Percentiles rank a stretch among this genome's conserved stretches.
These are phyloP conservation scores for Penicillium verrucosum DNA, from an alignment of 2,329 filamentous ascomycete genomes.

Conservation along the genomic window DNA sequence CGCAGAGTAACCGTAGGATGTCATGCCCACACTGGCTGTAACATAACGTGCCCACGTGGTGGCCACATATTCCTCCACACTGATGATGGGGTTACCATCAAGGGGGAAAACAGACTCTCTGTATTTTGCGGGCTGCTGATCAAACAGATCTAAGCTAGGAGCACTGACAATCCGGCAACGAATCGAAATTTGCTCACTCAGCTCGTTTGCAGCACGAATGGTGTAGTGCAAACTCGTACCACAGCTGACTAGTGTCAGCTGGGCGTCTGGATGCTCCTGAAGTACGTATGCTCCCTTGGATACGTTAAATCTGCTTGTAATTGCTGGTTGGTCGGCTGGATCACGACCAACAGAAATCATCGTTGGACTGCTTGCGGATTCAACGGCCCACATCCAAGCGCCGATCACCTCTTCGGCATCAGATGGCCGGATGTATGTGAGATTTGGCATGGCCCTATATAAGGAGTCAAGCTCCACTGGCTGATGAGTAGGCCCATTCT, in stretches of 20 bases:
- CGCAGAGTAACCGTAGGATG: conserved; percentile 18
- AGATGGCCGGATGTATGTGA: conserved; percentile 57
- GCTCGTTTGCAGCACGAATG: conserved; percentile 74
- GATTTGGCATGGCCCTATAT: conserved; percentile 60
- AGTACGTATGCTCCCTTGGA: conserved; percentile 84
- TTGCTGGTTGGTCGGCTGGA: conserved; percentile 42
- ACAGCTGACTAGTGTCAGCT: conserved; percentile 81
- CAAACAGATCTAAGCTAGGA: conserved; percentile 88
- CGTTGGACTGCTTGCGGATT: conserved; percentile 38
- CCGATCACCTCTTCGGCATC: conserved; percentile 57
- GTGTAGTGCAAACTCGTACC: conserved; percentile 86
- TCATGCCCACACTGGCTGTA: conserved; percentile 24
- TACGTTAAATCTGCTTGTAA: conserved; percentile 40
- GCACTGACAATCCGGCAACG: conserved; percentile 83
- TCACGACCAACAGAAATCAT: conserved; percentile 53
- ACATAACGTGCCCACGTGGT: conserved; percentile 15
- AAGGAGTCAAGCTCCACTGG: conserved; percentile 55
- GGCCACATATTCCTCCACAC: conserved; percentile 62
- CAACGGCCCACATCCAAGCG: conserved; percentile 51
- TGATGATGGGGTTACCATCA: conserved; percentile 80
- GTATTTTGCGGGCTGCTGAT: conserved; percentile 84
- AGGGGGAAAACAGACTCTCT: conserved; percentile 73
- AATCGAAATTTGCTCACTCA: conserved; percentile 68
- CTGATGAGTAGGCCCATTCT: conserved; percentile 61
- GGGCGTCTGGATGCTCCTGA: conserved; percentile 67